Evolutionary conservation across 2,329 filamentous ascomycete genomes (phyloP).

Genomic region (Waltergamsia citrina): DNA sequence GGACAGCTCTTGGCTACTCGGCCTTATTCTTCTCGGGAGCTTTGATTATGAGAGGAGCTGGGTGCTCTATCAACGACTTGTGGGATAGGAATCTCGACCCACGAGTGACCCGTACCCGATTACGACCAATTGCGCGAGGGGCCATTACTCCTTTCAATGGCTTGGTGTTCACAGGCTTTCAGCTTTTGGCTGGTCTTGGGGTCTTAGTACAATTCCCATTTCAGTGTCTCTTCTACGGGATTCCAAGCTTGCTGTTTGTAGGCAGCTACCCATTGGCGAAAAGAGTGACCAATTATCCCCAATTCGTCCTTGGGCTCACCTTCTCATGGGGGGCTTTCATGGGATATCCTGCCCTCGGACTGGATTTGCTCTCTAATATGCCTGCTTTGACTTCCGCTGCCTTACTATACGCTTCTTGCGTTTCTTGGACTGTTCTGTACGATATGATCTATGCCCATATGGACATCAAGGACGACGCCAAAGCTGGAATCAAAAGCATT

Average conservation of each 20-base stretch:
- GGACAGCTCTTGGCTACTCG: slow-evolving; percentile 53
- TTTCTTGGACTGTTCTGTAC: slow-evolving; percentile 81
- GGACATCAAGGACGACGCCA: slow-evolving; percentile 78
- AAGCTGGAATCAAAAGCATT: slow-evolving; percentile 83
- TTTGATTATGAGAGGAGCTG: slow-evolving; percentile 77
- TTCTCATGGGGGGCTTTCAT: slow-evolving; percentile 87
- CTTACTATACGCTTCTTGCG: slow-evolving; percentile 66
- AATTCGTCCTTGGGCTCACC: slow-evolving; percentile 71
- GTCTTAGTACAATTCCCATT: slow-evolving; percentile 69
- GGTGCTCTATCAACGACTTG: slow-evolving; percentile 83
- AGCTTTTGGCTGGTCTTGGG: slow-evolving; percentile 64
- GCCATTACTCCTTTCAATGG: slow-evolving; percentile 66
- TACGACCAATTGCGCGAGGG: slow-evolving; percentile 72
- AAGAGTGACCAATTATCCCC: slow-evolving; percentile 78
- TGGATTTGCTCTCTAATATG: slow-evolving; percentile 59
- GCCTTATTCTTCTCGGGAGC: slow-evolving; percentile 67
- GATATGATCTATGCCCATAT: slow-evolving; percentile 94
- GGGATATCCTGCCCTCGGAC: slow-evolving; percentile 75
- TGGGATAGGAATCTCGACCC: slow-evolving; percentile 85
- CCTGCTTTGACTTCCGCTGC: slow-evolving; percentile 56
- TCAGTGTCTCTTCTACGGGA: slow-evolving; percentile 66
- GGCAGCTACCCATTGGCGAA: slow-evolving; percentile 75
- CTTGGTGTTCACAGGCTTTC: slow-evolving; percentile 62
- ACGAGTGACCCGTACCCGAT: slow-evolving; percentile 64
- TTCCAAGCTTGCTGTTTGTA: slow-evolving; percentile 66